These are phyloP conservation scores for Scedosporium dehoogii DNA, from an alignment of 2,329 filamentous ascomycete genomes.

Conservation along the genomic window DNA sequence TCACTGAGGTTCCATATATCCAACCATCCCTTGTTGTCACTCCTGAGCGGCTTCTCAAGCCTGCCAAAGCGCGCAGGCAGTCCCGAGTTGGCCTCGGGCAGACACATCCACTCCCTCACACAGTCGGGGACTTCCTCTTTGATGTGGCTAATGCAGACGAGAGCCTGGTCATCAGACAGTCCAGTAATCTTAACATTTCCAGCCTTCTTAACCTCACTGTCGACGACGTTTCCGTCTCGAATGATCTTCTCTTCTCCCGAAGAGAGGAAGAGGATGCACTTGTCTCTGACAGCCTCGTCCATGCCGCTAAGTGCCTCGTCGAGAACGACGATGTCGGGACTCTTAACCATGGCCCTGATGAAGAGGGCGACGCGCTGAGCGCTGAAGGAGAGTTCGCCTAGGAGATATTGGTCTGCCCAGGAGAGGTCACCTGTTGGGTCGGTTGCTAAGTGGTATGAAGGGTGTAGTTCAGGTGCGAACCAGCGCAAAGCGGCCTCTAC, in stretches of 20 bases:
- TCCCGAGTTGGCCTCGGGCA: slow-evolving; percentile 65
- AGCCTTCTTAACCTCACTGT: slow-evolving; percentile 33
- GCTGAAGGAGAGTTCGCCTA: slow-evolving; percentile 68
- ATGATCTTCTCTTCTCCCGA: slow-evolving; percentile 44
- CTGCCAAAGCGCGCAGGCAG: slow-evolving; percentile 52
- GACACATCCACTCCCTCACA: slow-evolving; percentile 74
- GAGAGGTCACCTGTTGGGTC: slow-evolving; percentile 13
- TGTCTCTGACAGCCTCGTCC: slow-evolving; percentile 72
- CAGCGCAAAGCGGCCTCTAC: slow-evolving; percentile 63
- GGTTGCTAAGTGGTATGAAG: slow-evolving; percentile 23
- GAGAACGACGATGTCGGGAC: slow-evolving; percentile 70
- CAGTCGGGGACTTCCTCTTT: slow-evolving; percentile 81
- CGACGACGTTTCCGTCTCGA: slow-evolving; percentile 26
- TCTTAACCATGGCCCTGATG: slow-evolving; percentile 70
- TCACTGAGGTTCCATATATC: slow-evolving; percentile 44
- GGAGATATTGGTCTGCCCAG: slow-evolving; percentile 60
- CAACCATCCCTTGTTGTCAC: slow-evolving; percentile 48
- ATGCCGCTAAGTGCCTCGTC: slow-evolving; percentile 87
- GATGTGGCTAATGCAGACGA: slow-evolving; percentile 88
- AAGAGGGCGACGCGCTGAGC: slow-evolving; percentile 80
- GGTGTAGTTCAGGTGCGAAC: slow-evolving; percentile 73
- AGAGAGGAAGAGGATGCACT: slow-evolving; percentile 73
- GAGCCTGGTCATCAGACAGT: slow-evolving; percentile 60
- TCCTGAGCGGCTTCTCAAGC: slow-evolving; percentile 50
- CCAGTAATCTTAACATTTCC: slow-evolving; percentile 47